Evolutionary conservation across 139 green algal genomes (phyloP).

Genomic region (Coccomyxa sp.): DNA sequence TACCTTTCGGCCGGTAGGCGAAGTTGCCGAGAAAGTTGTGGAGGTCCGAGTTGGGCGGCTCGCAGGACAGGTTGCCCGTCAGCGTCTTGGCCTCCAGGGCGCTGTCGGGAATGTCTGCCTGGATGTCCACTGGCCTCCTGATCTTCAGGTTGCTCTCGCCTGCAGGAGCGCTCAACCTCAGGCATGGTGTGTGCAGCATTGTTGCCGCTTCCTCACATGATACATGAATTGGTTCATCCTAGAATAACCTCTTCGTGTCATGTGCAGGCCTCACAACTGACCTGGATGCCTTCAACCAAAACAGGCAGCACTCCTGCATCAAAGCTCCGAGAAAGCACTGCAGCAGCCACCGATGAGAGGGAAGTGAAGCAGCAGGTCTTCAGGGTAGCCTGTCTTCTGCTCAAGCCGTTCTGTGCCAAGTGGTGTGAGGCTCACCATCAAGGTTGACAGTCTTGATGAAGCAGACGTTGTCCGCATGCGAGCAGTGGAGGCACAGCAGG

Average conservation of each 20-base stretch:
- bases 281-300: too few relatives aligned
- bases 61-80: constrained; percentile 42
- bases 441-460: constrained; percentile 79
- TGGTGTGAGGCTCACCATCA: constrained; percentile 53
- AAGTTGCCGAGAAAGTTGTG: constrained; percentile 69
- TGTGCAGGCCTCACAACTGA: too few relatives aligned
- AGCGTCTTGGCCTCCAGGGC: constrained; percentile 2
- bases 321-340: too few relatives aligned
- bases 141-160: constrained; percentile 96
- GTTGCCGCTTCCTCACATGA: neutral
- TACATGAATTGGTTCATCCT: neutral
- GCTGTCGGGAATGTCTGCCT: neutral
- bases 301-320: too few relatives aligned
- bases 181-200: too few relatives aligned
- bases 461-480: constrained; percentile 54
- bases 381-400: too few relatives aligned
- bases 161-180: too few relatives aligned
- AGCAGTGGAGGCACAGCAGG: constrained; percentile 68
- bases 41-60: constrained; percentile 70
- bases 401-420: too few relatives aligned
- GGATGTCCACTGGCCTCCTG: constrained; percentile 43
- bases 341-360: too few relatives aligned
- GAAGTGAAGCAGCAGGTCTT: neutral
- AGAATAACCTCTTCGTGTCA: too few relatives aligned
- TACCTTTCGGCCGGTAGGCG: neutral